These are phyloP conservation scores for Vinca minor DNA, from an alignment of 257 asterid species.

Conservation along the genomic window DNA sequence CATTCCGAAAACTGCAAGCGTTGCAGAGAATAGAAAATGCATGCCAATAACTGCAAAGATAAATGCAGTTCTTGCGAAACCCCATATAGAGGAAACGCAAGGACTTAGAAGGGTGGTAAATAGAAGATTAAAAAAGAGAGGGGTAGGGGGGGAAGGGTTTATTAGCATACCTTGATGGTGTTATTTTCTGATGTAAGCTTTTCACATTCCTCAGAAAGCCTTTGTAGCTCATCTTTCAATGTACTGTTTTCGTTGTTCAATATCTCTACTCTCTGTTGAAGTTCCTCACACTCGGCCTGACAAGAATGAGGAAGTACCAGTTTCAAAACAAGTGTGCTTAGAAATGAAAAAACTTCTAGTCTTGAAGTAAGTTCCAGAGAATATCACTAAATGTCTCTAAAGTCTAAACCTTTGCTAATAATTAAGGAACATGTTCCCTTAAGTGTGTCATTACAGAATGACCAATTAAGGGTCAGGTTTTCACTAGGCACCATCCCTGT, in stretches of 20 bases:
- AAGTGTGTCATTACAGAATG: too few relatives aligned
- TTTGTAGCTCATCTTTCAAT: constrained; percentile 57
- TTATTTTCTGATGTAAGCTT: constrained; percentile 64
- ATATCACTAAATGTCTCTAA: too few relatives aligned
- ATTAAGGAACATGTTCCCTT: background rate
- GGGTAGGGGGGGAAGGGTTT: background rate
- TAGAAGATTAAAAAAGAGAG: too few relatives aligned
- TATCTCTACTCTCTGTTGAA: constrained; percentile 62
- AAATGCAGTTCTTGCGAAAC: background rate
- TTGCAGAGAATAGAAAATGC: background rate
- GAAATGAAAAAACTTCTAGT: background rate
- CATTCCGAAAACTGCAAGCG: too few relatives aligned
- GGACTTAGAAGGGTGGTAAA: too few relatives aligned
- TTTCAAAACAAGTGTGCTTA: too few relatives aligned
- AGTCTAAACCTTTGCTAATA: too few relatives aligned
- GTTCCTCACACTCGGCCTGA: constrained; percentile 88
- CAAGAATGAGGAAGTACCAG: constrained; percentile 2
- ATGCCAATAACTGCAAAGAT: background rate
- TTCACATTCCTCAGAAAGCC: constrained; percentile 77
- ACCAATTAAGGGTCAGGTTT: background rate
- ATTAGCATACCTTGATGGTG: constrained; percentile 47
- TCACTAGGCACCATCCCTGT: background rate
- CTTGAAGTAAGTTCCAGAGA: too few relatives aligned
- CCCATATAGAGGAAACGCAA: background rate
- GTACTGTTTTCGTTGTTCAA: constrained; percentile 52